Evolutionary conservation across 176 grass and related monocot genomes (phyloP), one percentile per base, ranked within the genome.

Genomic region (Oryza glaberrima): DNA sequence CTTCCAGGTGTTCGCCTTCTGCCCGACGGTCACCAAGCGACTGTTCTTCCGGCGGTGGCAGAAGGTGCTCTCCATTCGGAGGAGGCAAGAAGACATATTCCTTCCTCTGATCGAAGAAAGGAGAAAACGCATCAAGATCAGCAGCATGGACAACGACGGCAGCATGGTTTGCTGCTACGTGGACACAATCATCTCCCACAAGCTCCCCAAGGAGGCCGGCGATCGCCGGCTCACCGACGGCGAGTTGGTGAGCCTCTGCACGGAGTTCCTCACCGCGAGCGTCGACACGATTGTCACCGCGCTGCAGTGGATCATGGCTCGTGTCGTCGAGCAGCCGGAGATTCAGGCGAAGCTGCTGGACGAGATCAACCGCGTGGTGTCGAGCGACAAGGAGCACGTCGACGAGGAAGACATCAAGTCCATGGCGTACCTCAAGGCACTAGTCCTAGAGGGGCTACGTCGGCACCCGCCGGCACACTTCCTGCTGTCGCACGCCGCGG

Each of bases 391-490:
- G 23, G 17, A 66, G 23, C 73, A 20, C 0, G 5, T 76, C 70
- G 10, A 54, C 14, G 80, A 86, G 73, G 67, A 51, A 26, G 70
- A 76, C 78, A 23, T 81, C 5, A 7, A 14, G 72, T 32, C 25
- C 3, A 76, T 76, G 71, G 72, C 25, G 9, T 87, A 87, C 34
- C 60, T 87, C 22, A 90, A 90, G 75, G 84, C 84, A 23, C 80
- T 87, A 16, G 84, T 90, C 16, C 26, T 90, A 17, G 88, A 90
- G 38, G 88, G 67, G 47, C 80, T 90, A 3, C 75, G 80, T 0
- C 75, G 47, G 6, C 89, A 90, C 84, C 84, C 89, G 47, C 80
- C 84, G 28, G 84, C 79, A 16, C 89, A 87, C 70, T 87, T 90
- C 44, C 56, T 90, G 15, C 75, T 87, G 20, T 78, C 84, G 9